A percentile compares a stretch with the other conserved stretches of the same genome.
Evolutionary conservation across 148 eudicot genomes (phyloP).

Genomic region (Rhododendron ferrugineum): DNA sequence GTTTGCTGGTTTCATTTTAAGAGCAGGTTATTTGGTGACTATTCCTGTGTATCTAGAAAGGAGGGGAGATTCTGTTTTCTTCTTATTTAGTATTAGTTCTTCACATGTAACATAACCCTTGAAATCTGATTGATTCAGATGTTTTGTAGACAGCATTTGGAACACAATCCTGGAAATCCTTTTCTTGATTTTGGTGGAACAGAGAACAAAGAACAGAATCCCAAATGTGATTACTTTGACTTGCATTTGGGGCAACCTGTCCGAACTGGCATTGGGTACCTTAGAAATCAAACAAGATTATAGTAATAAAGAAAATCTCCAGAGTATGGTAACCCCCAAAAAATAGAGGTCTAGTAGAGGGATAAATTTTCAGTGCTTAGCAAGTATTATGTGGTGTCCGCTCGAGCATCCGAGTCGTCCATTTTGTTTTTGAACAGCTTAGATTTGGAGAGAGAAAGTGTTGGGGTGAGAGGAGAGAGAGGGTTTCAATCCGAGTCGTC

Average conservation of each 20-base stretch:
- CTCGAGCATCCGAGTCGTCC: too few species aligned
- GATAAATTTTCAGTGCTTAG: too few species aligned
- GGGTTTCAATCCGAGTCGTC: too few species aligned
- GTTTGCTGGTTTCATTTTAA: not conserved
- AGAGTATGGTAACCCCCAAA: not conserved
- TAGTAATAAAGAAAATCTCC: not conserved
- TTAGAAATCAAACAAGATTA: not conserved
- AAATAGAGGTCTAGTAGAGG: not conserved
- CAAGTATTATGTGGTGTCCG: too few species aligned
- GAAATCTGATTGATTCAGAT: not conserved
- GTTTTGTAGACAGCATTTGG: slow-evolving; percentile 1
- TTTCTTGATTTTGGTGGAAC: not conserved
- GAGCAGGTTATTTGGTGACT: not conserved
- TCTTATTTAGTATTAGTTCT: not conserved
- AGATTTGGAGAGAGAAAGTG: too few species aligned
- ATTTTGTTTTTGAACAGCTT: too few species aligned
- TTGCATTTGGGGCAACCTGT: not conserved
- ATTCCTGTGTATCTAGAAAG: not conserved
- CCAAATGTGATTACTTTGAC: not conserved
- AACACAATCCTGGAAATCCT: slow-evolving; percentile 6
- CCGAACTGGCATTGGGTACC: not conserved
- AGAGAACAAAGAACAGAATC: not conserved
- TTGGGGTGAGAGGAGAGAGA: too few species aligned
- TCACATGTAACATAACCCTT: not conserved
- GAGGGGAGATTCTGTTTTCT: not conserved